Conservation (phyloP, 768 basidiomycete species). For the Auricularia sp. region DNA sequence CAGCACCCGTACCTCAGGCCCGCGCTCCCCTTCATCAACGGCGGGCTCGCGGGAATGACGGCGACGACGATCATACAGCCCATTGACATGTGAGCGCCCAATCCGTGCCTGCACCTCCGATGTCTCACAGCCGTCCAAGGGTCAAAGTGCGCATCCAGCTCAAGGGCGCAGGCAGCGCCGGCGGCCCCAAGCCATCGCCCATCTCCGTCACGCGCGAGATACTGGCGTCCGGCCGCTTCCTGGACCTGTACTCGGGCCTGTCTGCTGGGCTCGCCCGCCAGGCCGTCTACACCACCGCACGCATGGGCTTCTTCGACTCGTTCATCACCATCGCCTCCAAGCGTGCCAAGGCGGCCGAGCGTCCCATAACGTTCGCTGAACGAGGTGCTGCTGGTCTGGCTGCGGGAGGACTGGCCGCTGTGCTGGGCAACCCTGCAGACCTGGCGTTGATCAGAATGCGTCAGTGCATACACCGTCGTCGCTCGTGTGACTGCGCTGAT, state of each 20-base stretch:
- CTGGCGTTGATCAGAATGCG: background rate
- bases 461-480: background rate
- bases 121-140: background rate
- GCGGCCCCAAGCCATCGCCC: background rate
- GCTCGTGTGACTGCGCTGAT: conserved; percentile 1
- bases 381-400: background rate
- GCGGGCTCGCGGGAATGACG: background rate
- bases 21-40: conserved; percentile 1
- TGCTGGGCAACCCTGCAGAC: background rate
- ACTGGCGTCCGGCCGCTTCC: background rate
- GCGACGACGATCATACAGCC: background rate
- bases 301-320: background rate
- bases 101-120: background rate
- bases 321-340: background rate
- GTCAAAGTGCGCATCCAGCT: conserved; percentile 1
- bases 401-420: background rate
- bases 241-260: background rate
- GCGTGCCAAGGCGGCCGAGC: background rate
- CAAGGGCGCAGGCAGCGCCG: background rate
- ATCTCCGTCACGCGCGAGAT: background rate
- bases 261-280: background rate
- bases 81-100: background rate
- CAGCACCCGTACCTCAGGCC: background rate
- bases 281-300: background rate
- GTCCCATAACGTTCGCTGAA: background rate